These are phyloP conservation scores for Saccharomyces hybrid DNA, from an alignment of 1,139 yeast species.

Conservation along the genomic window DNA sequence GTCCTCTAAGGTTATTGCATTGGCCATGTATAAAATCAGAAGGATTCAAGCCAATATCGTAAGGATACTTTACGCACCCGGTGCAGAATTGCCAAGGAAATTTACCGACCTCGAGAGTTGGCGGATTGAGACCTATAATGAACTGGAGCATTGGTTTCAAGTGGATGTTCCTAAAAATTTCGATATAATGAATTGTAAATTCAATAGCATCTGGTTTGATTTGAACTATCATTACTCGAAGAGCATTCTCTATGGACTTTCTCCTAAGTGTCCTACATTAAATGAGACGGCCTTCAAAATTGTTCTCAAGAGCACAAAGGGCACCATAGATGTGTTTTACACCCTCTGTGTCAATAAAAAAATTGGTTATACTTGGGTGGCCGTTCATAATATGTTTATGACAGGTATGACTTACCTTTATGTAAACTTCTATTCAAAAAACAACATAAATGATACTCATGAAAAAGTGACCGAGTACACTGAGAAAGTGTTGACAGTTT, in stretches of 20 bases:
- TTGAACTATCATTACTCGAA: constrained; percentile 73
- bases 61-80: constrained; percentile 54
- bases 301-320: constrained; percentile 56
- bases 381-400: constrained; percentile 80
- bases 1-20: constrained; percentile 58
- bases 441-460: constrained; percentile 41
- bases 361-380: constrained; percentile 88
- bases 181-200: constrained; percentile 63
- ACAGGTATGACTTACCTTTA: constrained; percentile 82
- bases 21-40: constrained; percentile 60
- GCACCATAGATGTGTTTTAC: constrained; percentile 56
- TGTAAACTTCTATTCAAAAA: constrained; percentile 60
- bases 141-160: constrained; percentile 56
- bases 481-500: constrained; percentile 50
- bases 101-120: constrained; percentile 49
- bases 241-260: constrained; percentile 64
- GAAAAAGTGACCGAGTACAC: constrained; percentile 50
- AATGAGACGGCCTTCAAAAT: constrained; percentile 45
- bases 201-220: constrained; percentile 44
- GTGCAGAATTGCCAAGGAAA: constrained; percentile 59
- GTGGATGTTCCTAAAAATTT: constrained; percentile 47
- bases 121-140: constrained; percentile 44
- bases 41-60: constrained; percentile 74
- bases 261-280: constrained; percentile 60
- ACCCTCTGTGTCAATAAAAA: constrained; percentile 47